phyloP scores from a whole-genome alignment of 805 yeast species.

The Komagataella phaffii region DNA sequence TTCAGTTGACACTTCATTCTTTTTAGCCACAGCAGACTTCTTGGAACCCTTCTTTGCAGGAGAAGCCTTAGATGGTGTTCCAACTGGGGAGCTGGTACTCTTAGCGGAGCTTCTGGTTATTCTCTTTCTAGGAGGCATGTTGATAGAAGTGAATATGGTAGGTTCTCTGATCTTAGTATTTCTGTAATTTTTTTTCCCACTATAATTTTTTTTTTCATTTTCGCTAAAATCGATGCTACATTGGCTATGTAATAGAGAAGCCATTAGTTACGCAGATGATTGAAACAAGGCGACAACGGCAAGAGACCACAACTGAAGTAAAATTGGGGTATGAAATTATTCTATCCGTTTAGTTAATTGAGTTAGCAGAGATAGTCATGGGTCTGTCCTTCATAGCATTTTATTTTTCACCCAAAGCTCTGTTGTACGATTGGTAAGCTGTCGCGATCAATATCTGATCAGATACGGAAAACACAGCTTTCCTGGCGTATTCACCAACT shows the following conservation, averaged over 20 bases:
- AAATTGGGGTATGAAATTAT: no score
- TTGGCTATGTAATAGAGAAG: not conserved
- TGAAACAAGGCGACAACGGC: not conserved
- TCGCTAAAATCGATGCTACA: not conserved
- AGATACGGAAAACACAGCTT: not conserved
- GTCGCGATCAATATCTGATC: not conserved
- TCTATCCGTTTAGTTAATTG: no score
- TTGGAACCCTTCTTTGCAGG: conserved; percentile 7
- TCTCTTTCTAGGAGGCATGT: conserved; percentile 11
- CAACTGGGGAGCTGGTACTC: not conserved
- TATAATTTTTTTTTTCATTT: not conserved
- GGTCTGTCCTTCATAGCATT: no score
- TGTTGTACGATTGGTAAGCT: not conserved
- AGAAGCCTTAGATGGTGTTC: conserved; percentile 4
- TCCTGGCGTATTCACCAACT: not conserved
- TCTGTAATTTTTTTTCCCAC: not conserved
- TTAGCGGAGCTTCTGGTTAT: conserved; percentile 6
- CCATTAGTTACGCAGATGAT: not conserved
- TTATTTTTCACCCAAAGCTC: no score
- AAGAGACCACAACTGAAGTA: not conserved
- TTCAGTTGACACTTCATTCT: conserved; percentile 1
- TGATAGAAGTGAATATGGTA: not conserved
- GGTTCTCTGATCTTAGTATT: not conserved
- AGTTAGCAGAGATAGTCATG: no score
- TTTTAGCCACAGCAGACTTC: conserved; percentile 7